Base-by-base conservation (phyloP, 2,329 filamentous ascomycete genomes). In the Bipolaris cookei region DNA sequence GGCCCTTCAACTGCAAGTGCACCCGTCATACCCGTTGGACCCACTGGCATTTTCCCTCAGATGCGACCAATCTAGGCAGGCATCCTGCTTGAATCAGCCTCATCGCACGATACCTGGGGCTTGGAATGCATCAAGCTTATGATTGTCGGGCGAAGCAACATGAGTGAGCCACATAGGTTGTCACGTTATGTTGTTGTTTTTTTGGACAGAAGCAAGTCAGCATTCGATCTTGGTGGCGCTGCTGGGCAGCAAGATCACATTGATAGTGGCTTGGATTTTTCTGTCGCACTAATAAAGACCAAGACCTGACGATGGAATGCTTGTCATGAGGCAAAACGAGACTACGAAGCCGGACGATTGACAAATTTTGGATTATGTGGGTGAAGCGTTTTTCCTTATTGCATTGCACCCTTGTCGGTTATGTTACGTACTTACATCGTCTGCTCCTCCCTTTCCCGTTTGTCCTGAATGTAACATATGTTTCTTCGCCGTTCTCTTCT, bases 61-160 rank as follows among this genome's bases (percentile, higher is more conserved):
- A 71, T 72, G 68, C 66, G 67, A 46, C 63, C 66, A n/a, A 74
- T 64, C 51, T 75, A 63, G 48, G 48, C 25, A 30, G 11, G 11
- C 53, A 44, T 39, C 47, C 50, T 11, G 28, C 47, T 42, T 50
- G 28, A 39, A 7, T 35, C 41, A 34, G 38, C n/a, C 30, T 42
- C 46, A 10, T 56, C 50, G 50, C 52, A 57, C 49, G 30, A 41
- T 41, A 45, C 45, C 45, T 51, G 34, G 45, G 55, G 35, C 42
- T 58, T 30, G 28, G 32, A 16, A 39, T 20, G 20, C 46, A 56
- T 28, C 30, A 25, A 28, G 23, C 14, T 14, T 18, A 32, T 35
- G 25, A 35, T 28, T 13, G 37, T 51, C 11, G 16, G 30, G 43
- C 16, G n/a, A 38, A 47, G 49, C 6, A 43, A 28, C n/a, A n/a